Conservation (phyloP, 1,139 yeast species). For the Nakaseomyces kungkrabaensis region DNA sequence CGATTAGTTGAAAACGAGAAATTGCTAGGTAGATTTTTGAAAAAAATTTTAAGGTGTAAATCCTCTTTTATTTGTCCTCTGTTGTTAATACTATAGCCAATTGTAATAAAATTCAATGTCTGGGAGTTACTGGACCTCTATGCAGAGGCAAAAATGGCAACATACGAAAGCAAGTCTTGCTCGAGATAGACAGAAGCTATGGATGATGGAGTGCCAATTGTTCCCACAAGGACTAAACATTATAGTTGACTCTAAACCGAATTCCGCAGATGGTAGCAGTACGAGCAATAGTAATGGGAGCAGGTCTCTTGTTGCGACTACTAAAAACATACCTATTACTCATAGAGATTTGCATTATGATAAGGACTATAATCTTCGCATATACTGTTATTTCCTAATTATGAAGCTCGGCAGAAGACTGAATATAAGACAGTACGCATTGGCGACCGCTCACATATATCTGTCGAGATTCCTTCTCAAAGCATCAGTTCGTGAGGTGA, state of each 20-base stretch:
- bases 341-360: conserved; percentile 43
- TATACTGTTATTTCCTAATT: conserved; percentile 58
- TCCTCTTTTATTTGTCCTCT: not conserved
- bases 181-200: conserved; percentile 33
- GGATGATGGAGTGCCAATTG: conserved; percentile 30
- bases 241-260: conserved; percentile 22
- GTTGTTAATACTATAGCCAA: conserved; percentile 10
- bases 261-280: conserved; percentile 4
- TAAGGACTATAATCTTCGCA: conserved; percentile 45
- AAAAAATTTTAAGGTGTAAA: no score
- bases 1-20: no score
- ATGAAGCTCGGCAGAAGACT: conserved; percentile 71
- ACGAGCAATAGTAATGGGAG: conserved; percentile 1
- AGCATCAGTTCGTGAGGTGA: conserved; percentile 71
- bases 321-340: conserved; percentile 34
- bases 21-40: not conserved
- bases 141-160: conserved; percentile 57
- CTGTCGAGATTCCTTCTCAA: conserved; percentile 61
- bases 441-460: conserved; percentile 85
- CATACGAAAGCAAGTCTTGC: conserved; percentile 40
- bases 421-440: conserved; percentile 67
- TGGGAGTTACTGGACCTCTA: conserved; percentile 61
- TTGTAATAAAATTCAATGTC: conserved; percentile 30
- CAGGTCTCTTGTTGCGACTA: conserved; percentile 15
- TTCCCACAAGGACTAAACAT: conserved; percentile 28